A percentile compares a stretch with the other conserved stretches of the same genome.
phyloP scores from a whole-genome alignment of 164 flowering plant genomes.

The Tetrastigma voinierianum region DNA sequence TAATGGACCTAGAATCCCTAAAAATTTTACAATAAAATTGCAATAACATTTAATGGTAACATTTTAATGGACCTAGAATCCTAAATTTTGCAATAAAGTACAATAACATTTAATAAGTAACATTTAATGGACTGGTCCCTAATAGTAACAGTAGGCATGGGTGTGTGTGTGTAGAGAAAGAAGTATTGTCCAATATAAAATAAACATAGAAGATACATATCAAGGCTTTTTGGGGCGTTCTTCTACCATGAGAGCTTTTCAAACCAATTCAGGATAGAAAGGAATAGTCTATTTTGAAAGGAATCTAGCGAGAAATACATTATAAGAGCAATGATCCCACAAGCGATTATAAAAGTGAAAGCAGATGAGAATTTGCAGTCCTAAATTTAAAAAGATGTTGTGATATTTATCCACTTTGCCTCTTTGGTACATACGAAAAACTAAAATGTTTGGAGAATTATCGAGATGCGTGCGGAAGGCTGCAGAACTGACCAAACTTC shows the following conservation, averaged over 20 bases:
- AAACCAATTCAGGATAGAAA: constrained; percentile 71
- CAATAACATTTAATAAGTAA: no score
- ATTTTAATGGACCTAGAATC: no score
- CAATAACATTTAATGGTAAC: no score
- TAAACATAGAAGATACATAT: constrained; percentile 49
- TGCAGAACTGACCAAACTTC: constrained; percentile 58
- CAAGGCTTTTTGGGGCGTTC: constrained; percentile 65
- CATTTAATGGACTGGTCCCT: no score
- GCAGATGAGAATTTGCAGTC: neutral
- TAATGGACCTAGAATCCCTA: no score
- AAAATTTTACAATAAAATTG: no score
- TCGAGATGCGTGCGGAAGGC: constrained; percentile 71
- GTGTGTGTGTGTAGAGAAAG: neutral
- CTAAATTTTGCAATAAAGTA: no score
- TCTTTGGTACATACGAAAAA: constrained; percentile 55
- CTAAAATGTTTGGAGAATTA: constrained; percentile 61
- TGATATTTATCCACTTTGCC: neutral
- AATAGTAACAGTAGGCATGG: accelerated
- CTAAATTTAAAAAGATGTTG: neutral
- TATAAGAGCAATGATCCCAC: constrained; percentile 7
- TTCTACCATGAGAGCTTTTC: constrained; percentile 47
- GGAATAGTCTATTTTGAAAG: constrained; percentile 66
- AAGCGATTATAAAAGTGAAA: neutral
- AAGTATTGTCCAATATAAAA: neutral
- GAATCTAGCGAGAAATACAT: constrained; percentile 78